Base-by-base conservation (phyloP, 306 rosid genomes). In the Ammopiptanthus mongolicus region DNA sequence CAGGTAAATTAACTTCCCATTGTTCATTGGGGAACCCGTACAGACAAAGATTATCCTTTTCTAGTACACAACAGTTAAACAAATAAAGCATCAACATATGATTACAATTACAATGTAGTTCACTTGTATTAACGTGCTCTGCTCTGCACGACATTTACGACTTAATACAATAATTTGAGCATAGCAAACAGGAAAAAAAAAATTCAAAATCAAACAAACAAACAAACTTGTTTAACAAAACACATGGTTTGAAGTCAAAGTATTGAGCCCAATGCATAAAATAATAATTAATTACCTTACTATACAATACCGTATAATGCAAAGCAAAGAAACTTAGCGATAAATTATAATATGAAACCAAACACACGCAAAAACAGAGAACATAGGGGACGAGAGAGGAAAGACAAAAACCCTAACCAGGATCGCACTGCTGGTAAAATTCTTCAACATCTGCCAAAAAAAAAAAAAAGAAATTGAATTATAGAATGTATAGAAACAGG, bases 401-500 rank as follows among this genome's bases (percentile, higher is more conserved):
- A 69, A 74, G 41, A 33, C 22, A 78, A 46, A 61, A 70, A 80
- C 78, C 83, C 91, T 81, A 78, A 86, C 90, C 87, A 44, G 90
- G 92, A 81, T 88, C 87, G 67, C 88, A 86, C 84, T 74, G 85
- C 63, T 74, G 81, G 74, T 78, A 86, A 69, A 88, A 88, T 41
- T 74, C 75, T 44, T 72, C 85, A 11, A 82, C 85, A 63, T 88
- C 90, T 86, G 89, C 80, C 46, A 19, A 39, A 48, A 42, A 9
- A 33, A 28, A 15, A 53, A 9, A 2, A 21, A 1, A 18, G 6
- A 18, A 41, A 46, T 58, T 17, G 48, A 28, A 56, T 28, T 17
- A 18, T 6, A 36, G 36, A 62, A 17, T 18, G 28, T 6, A 9
- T 9, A 42, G 17, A 57, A 57, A 33, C 13, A 65, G 8, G 13